A percentile compares a stretch with the other conserved stretches of the same genome.
These are phyloP conservation scores for Hypoxylon sp. DNA, from an alignment of 2,329 filamentous ascomycete species.

Conservation along the genomic window DNA sequence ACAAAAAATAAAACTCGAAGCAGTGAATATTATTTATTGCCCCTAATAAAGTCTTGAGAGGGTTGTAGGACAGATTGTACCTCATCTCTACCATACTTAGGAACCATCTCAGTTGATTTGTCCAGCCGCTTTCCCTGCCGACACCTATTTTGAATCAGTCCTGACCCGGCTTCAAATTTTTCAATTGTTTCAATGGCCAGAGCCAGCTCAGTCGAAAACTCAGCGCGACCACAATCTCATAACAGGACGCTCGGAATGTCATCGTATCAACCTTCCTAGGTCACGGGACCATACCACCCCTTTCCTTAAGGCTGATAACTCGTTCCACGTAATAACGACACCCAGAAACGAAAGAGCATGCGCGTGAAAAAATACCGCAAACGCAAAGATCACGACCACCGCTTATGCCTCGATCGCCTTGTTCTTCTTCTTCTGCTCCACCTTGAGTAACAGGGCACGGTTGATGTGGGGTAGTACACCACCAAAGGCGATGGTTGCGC, in stretches of 20 bases:
- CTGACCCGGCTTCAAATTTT: conserved; percentile 8
- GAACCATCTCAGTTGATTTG: conserved; percentile 14
- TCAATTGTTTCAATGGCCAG: no score
- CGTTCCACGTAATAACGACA: conserved; percentile 24
- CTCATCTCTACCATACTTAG: conserved; percentile 8
- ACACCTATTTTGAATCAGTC: conserved; percentile 1
- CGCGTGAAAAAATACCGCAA: conserved; percentile 14
- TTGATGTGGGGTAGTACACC: conserved; percentile 99
- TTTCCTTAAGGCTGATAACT: conserved; percentile 21
- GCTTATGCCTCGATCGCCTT: conserved; percentile 58
- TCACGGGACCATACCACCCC: conserved; percentile 12
- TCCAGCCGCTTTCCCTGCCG: conserved; percentile 9
- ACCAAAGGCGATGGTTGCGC: conserved; percentile 96
- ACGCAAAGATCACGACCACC: conserved; percentile 14
- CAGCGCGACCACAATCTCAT: conserved; percentile 23
- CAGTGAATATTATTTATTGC: conserved; percentile 28
- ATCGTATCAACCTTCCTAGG: conserved; percentile 29
- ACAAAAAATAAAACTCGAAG: conserved; percentile 21
- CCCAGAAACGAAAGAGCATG: conserved; percentile 24
- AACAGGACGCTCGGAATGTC: conserved; percentile 17
- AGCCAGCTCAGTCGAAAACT: conserved; percentile 17
- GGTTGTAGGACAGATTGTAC: conserved; percentile 3
- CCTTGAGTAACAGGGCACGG: conserved; percentile 92
- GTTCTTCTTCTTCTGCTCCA: conserved; percentile 96
- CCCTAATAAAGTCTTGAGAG: conserved; percentile 11